These are phyloP conservation scores for Flagelloscypha sp. DNA, from an alignment of 768 basidiomycete species.

Conservation along the genomic window DNA sequence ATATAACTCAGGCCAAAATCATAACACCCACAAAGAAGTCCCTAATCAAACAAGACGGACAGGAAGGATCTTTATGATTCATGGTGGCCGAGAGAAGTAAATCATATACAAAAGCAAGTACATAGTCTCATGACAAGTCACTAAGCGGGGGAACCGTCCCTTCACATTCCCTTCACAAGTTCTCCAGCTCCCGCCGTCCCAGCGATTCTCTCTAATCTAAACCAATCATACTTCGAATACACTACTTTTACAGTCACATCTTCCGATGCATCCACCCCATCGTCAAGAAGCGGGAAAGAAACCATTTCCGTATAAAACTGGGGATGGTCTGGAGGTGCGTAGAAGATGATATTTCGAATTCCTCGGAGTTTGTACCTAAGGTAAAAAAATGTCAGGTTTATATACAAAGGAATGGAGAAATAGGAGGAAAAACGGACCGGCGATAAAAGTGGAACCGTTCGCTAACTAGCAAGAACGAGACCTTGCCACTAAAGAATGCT, in stretches of 20 bases:
- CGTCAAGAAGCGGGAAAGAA: slow-evolving; percentile 84
- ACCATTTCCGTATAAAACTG: slow-evolving; percentile 89
- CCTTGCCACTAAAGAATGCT: slow-evolving; percentile 83
- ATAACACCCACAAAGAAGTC: too few relatives aligned
- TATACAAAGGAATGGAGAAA: background rate
- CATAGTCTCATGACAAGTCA: too few relatives aligned
- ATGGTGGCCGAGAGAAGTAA: too few relatives aligned
- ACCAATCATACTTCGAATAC: slow-evolving; percentile 86
- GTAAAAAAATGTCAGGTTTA: background rate
- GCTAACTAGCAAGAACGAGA: slow-evolving; percentile 80
- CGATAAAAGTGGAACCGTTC: slow-evolving; percentile 99
- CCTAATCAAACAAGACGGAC: too few relatives aligned
- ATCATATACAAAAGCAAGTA: too few relatives aligned
- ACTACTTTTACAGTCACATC: slow-evolving; percentile 79
- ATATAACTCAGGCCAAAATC: too few relatives aligned
- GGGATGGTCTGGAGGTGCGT: slow-evolving; percentile 83
- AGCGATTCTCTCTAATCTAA: slow-evolving; percentile 81
- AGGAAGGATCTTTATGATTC: too few relatives aligned
- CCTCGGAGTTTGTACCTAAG: slow-evolving; percentile 87
- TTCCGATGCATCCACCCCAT: slow-evolving; percentile 74
- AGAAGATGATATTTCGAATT: slow-evolving; percentile 88
- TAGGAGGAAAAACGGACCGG: slow-evolving; percentile 33
- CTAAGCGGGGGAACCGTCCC: too few relatives aligned
- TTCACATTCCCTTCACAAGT: slow-evolving; percentile 28
- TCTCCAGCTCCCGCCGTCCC: slow-evolving; percentile 40